Base-by-base conservation (phyloP, 176 grass and related monocot genomes). In the Eragrostis nindensis region DNA sequence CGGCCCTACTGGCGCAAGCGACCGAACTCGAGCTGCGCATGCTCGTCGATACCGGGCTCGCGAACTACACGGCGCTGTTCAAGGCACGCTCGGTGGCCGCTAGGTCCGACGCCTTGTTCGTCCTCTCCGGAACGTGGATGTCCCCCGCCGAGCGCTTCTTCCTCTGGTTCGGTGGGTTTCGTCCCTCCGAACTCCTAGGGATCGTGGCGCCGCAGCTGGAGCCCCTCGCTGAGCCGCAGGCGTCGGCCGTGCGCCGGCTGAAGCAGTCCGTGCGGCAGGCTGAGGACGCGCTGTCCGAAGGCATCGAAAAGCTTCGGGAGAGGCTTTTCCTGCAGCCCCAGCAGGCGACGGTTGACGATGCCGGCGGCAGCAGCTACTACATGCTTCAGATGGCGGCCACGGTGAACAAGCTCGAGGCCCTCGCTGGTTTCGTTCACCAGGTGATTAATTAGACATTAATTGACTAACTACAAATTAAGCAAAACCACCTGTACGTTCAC, bases 41-140 rank as follows among this genome's bases (percentile, higher is more conserved):
- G n/a, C n/a, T n/a, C n/a, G n/a, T n/a, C n/a, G n/a, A n/a, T n/a
- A n/a, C n/a, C 73, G 77, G 70, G 49, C 80, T 91, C 26, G 55
- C 1, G 40, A 89, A 91, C 77, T 91, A 94, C 73, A 81, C 89
- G 18, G 71, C 45, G 53, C 77, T 94, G 48, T 94, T 91, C 84
- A 53, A 7, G 4, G 84, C 91, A 24, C 91, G 91, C 67, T 29
- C 72, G 12, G 77, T 78, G 30, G 92, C 86, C 36, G 86, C 89
- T 3, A 72, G 46, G 74, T 80, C 80, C 5, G 86, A 94, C 83
- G 84, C 89, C 5, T 91, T 94, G 81, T 94, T 89, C 64, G 50
- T 89, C 14, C 91, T 89, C 68, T 94, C 84, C 27, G 92, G 89
- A 36, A 82, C 85, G 89, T 94, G 89, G 89, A 71, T 76, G 44